Evolutionary conservation across 225 moss, liverwort and hornwort species (phyloP).

Genomic region (Climacium dendroides): DNA sequence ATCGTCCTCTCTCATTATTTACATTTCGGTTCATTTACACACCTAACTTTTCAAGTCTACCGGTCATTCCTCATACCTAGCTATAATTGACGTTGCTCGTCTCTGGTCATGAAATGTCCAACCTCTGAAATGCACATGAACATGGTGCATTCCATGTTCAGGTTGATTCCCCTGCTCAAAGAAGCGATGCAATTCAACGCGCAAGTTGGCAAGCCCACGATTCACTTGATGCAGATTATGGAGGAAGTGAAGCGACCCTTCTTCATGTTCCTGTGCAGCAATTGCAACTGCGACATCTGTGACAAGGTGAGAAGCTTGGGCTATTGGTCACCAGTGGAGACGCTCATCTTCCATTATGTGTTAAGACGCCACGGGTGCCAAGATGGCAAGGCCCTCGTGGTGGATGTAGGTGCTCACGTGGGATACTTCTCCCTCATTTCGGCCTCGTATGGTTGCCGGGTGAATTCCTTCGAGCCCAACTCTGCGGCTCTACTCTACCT

Average conservation of each 20-base stretch:
- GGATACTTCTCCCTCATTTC: slow-evolving; percentile 35
- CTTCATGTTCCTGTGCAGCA: slow-evolving; percentile 41
- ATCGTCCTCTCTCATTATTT: background rate
- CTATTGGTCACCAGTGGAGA: slow-evolving; percentile 33
- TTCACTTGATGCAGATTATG: slow-evolving; percentile 12
- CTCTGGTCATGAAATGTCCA: background rate
- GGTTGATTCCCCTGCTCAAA: slow-evolving; percentile 7
- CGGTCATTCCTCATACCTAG: background rate
- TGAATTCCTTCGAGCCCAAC: slow-evolving; percentile 15
- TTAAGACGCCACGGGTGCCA: slow-evolving; percentile 5
- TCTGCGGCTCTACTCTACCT: slow-evolving; percentile 6
- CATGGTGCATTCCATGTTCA: background rate
- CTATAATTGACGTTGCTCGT: background rate
- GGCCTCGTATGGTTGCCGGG: slow-evolving; percentile 19
- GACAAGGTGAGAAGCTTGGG: slow-evolving; percentile 3
- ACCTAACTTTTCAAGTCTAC: background rate
- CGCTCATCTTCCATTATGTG: slow-evolving; percentile 11
- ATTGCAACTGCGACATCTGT: slow-evolving; percentile 20
- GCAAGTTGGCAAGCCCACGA: background rate
- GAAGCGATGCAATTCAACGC: slow-evolving; percentile 4
- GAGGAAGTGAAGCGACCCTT: slow-evolving; percentile 1
- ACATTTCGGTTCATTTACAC: background rate
- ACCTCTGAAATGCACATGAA: background rate
- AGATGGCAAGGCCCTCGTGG: slow-evolving; percentile 1
- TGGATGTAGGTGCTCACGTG: slow-evolving; percentile 15